Percentiles rank a stretch among this genome's conserved stretches.
phyloP scores from a whole-genome alignment of 2,329 filamentous ascomycete species.

The Aulographum hederae region DNA sequence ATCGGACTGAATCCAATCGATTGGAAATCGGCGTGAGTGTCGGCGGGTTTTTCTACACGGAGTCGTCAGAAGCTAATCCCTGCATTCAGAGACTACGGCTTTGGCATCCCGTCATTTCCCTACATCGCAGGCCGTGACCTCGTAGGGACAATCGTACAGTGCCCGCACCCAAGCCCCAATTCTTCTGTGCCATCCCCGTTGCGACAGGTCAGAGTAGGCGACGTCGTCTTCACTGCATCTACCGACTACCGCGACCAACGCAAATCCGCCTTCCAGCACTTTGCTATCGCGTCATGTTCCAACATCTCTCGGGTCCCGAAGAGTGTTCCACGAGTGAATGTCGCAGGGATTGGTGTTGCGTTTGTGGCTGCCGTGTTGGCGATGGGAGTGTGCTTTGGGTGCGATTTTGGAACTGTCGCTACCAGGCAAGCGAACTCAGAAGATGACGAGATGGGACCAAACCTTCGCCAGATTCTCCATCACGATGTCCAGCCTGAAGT shows the following conservation, averaged over 20 bases:
- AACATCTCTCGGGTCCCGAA: conserved; percentile 46
- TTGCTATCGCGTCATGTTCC: conserved; percentile 44
- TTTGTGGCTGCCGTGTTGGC: conserved; percentile 51
- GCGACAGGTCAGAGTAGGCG: too few species aligned
- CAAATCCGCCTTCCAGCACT: conserved; percentile 56
- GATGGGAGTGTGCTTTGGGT: conserved; percentile 49
- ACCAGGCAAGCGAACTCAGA: too few species aligned
- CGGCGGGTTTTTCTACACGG: neutral
- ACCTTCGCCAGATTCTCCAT: too few species aligned
- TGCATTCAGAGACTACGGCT: conserved; percentile 43
- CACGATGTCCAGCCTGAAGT: too few species aligned
- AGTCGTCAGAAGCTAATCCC: neutral
- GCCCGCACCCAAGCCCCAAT: too few species aligned
- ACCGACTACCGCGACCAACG: conserved; percentile 57
- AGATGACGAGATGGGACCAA: too few species aligned
- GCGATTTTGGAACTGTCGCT: too few species aligned
- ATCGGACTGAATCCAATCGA: conserved; percentile 64
- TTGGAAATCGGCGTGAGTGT: conserved; percentile 50
- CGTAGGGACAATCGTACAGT: conserved; percentile 43
- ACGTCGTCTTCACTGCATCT: conserved; percentile 47
- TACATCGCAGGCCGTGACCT: conserved; percentile 54
- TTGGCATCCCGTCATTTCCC: conserved; percentile 47
- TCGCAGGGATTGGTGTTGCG: conserved; percentile 47
- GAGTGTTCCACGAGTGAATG: conserved; percentile 29
- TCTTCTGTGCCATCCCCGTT: too few species aligned